Percentiles rank a stretch among this genome's conserved stretches.
Evolutionary conservation across 805 yeast species (phyloP).

Genomic region (Candida ortonii): DNA sequence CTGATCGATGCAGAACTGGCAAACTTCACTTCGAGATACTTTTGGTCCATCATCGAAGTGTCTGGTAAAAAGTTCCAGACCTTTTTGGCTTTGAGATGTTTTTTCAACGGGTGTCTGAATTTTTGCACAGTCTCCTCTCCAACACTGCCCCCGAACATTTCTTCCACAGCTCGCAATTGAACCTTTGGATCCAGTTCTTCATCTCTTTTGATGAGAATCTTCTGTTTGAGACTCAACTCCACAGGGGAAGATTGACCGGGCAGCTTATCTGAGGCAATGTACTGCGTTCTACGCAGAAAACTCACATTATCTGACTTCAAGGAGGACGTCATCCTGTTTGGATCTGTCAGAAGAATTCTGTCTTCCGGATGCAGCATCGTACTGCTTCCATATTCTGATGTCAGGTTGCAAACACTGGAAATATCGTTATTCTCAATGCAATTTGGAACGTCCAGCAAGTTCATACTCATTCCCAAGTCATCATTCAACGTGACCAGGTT

Average conservation of each 20-base stretch:
- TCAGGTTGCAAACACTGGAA: conserved; percentile 30
- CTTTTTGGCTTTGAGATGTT: conserved; percentile 65
- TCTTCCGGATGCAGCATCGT: conserved; percentile 72
- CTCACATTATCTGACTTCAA: conserved; percentile 36
- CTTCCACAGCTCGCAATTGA: conserved; percentile 70
- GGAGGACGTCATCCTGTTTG: conserved; percentile 50
- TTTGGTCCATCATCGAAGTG: conserved; percentile 83
- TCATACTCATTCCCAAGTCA: conserved; percentile 72
- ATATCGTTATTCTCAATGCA: conserved; percentile 51
- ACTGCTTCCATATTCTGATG: conserved; percentile 23
- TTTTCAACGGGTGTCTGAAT: conserved; percentile 77
- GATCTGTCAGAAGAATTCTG: conserved; percentile 73
- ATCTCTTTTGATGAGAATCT: conserved; percentile 29
- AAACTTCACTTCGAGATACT: conserved; percentile 62
- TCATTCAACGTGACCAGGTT: conserved; percentile 58
- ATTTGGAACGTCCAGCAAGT: conserved; percentile 63
- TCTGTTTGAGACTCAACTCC: conserved; percentile 15
- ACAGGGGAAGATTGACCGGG: conserved; percentile 22
- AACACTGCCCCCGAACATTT: conserved; percentile 58
- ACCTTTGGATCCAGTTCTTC: conserved; percentile 53
- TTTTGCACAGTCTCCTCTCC: conserved; percentile 36
- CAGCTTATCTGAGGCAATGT: conserved; percentile 64
- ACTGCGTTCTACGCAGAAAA: conserved; percentile 94
- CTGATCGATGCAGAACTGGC: conserved; percentile 51
- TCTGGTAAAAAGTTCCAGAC: conserved; percentile 87